Evolutionary conservation across 2,329 filamentous ascomycete genomes (phyloP).

Genomic region (Pezicula neosporulosa): DNA sequence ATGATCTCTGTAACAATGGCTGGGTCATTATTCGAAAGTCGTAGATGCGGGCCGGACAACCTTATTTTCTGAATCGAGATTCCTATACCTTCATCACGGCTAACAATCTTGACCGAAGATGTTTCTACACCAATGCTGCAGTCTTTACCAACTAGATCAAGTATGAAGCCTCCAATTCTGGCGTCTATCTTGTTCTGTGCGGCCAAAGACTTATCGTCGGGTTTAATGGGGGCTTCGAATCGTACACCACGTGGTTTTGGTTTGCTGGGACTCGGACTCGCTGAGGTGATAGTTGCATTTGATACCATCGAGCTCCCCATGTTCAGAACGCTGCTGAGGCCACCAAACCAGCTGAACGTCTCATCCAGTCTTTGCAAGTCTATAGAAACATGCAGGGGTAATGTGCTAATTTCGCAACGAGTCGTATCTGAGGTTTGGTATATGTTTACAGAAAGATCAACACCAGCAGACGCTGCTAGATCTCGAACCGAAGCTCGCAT

Average conservation of each 20-base stretch:
- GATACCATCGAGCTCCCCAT: constrained; percentile 82
- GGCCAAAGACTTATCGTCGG: constrained; percentile 22
- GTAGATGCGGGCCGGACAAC: constrained; percentile 66
- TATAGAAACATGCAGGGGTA: constrained; percentile 72
- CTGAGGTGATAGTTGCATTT: constrained; percentile 50
- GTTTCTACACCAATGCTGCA: constrained; percentile 73
- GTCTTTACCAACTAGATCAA: constrained; percentile 74
- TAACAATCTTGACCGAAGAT: constrained; percentile 78
- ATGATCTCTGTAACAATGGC: constrained; percentile 60
- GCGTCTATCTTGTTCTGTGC: constrained; percentile 63
- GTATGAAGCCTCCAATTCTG: constrained; percentile 70
- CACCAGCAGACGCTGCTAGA: constrained; percentile 51
- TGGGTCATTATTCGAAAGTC: constrained; percentile 48
- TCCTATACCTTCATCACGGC: constrained; percentile 68
- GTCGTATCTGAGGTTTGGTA: constrained; percentile 40
- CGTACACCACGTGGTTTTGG: constrained; percentile 52
- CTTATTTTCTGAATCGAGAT: constrained; percentile 74
- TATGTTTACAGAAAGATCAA: constrained; percentile 55
- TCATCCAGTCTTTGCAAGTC: constrained; percentile 83
- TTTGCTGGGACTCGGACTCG: constrained; percentile 26
- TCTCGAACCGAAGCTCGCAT: constrained; percentile 59
- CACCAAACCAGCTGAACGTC: constrained; percentile 83
- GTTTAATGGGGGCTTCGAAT: constrained; percentile 47
- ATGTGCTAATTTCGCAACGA: constrained; percentile 65
- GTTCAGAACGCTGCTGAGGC: constrained; percentile 85